A percentile compares a stretch with the other conserved stretches of the same genome.
phyloP scores from a whole-genome alignment of 1,139 yeast species.

The Saccharomyces uvarum region DNA sequence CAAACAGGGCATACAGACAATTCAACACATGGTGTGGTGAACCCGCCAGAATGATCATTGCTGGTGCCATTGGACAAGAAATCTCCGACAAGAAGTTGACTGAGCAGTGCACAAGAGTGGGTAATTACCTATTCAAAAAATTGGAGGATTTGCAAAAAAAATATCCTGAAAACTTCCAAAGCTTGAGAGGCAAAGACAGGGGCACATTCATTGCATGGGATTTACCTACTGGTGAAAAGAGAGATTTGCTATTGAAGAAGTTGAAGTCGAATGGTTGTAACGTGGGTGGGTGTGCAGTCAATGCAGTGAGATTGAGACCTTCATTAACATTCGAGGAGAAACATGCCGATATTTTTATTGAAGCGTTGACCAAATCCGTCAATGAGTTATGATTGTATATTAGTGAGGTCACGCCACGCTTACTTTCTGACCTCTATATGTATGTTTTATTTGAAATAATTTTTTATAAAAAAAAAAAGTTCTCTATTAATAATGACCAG shows the following conservation, averaged over 20 bases:
- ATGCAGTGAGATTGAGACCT: slow-evolving; percentile 62
- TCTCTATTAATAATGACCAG: neutral
- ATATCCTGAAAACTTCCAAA: slow-evolving; percentile 40
- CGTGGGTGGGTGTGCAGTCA: slow-evolving; percentile 68
- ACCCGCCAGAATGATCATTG: slow-evolving; percentile 59
- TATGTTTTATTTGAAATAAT: neutral
- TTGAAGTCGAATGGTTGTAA: slow-evolving; percentile 54
- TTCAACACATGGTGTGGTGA: slow-evolving; percentile 85
- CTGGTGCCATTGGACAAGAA: slow-evolving; percentile 57
- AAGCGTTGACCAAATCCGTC: slow-evolving; percentile 37
- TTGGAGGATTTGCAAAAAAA: slow-evolving; percentile 39
- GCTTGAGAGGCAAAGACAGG: slow-evolving; percentile 59
- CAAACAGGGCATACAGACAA: slow-evolving; percentile 61
- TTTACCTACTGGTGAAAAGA: slow-evolving; percentile 38
- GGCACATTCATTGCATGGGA: slow-evolving; percentile 79
- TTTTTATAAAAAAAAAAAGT: neutral
- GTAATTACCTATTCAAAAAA: slow-evolving; percentile 48
- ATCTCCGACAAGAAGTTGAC: slow-evolving; percentile 46
- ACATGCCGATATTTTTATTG: slow-evolving; percentile 57
- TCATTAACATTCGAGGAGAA: slow-evolving; percentile 57
- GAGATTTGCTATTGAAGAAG: slow-evolving; percentile 45
- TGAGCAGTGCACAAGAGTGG: slow-evolving; percentile 46
- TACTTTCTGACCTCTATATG: neutral
- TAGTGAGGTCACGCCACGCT: neutral
- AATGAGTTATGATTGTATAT: slow-evolving; percentile 10